Percentiles rank a stretch among this genome's conserved stretches.
phyloP scores from a whole-genome alignment of 1,284 basidiomycete genomes.

The Fereydounia khargensis region DNA sequence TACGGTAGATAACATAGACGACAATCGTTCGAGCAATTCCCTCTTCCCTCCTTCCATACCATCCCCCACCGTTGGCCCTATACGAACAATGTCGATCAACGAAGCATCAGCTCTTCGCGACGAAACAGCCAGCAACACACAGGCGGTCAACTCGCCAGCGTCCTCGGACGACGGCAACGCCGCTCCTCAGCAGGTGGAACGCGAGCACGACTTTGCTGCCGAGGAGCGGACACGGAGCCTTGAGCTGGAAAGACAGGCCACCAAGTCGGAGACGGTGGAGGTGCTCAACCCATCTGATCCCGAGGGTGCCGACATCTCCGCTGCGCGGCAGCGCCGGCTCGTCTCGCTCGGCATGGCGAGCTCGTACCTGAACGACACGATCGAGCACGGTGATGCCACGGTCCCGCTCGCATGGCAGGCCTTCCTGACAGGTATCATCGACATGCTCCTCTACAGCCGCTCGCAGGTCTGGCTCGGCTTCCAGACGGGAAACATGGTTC shows the following conservation, averaged over 20 bases:
- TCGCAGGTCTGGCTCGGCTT: constrained; percentile 43
- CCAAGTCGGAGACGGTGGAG: constrained; percentile 20
- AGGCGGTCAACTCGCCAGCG: no score
- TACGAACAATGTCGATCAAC: no score
- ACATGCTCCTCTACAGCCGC: constrained; percentile 40
- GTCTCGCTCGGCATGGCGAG: constrained; percentile 12
- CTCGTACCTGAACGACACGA: constrained; percentile 32
- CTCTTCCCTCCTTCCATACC: no score
- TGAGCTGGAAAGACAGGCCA: constrained; percentile 21
- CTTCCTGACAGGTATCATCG: constrained; percentile 40
- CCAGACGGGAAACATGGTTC: constrained; percentile 50
- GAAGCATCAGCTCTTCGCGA: no score
- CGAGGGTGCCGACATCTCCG: constrained; percentile 15
- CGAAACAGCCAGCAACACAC: no score
- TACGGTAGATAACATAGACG: no score
- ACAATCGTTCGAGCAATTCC: no score
- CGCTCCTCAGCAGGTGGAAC: no score
- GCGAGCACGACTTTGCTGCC: no score
- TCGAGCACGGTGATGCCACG: constrained; percentile 31
- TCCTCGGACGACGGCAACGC: no score
- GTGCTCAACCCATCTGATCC: constrained; percentile 15
- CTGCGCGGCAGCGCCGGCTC: constrained; percentile 4
- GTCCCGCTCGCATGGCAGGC: constrained; percentile 46
- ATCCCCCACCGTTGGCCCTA: no score
- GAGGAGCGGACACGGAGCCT: no score